Base-by-base conservation (phyloP, 768 basidiomycete species). In the Chalciporus pseudorubinellus region DNA sequence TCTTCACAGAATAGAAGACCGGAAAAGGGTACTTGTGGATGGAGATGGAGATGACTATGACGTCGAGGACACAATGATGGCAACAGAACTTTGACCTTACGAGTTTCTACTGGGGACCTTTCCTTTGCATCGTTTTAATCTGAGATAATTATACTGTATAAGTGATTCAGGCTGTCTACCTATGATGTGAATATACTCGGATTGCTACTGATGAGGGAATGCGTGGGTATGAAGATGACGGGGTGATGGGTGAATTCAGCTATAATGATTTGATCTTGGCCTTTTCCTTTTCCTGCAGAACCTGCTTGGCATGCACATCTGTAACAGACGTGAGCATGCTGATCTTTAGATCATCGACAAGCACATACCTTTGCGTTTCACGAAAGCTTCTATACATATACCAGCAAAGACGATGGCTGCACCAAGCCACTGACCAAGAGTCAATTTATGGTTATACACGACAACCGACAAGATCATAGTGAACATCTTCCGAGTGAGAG, bases 391-490 rank as follows among this genome's bases (percentile, higher is more conserved):
- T 10, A 97, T 79, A 1, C 89, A 93, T 53, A 98, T 97, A 2
- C 94, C 97, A n/a, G 83, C 83, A 69, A 99, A 98, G 2, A 98
- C 97, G 18, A 94, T 82, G 2, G 72, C 86, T 0, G 95, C 84
- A n/a, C 97, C 97, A 4, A 81, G 62, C 97, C 95, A 98, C 68
- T 98, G 97, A 2, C 94, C 94, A 2, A 65, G 42, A 0, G 87
- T 85, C 47, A 99, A 75, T 56, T 74, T 81, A 70, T 98, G 97
- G 61, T 90, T 85, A 66, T 97, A 98, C 1, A 98, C 79, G 22
- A 95, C 67, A 7, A 99, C 95, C 16, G 92, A 95, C 38, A 99
- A 77, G 14, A 99, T 76, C 95, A 99, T 99, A 9, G 97, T 98
- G 70, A 97, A 94, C 68, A 99, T 75, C 72, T 98, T 98, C 50